Conservation (phyloP, 148 eudicot species). For the Agrostemma githago region DNA sequence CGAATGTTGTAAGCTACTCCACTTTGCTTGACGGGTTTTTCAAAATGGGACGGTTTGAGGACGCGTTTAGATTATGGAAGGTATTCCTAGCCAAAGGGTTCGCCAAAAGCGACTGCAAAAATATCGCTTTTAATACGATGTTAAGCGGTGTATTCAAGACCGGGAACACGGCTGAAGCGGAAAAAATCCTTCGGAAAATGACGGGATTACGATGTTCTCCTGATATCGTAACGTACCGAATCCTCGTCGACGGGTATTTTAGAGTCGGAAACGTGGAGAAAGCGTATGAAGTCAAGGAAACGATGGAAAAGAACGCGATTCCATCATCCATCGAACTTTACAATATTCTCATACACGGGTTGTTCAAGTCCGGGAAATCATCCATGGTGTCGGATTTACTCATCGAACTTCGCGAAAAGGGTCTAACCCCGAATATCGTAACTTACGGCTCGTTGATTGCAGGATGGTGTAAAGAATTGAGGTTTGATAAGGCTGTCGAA, state of each 20-base stretch:
- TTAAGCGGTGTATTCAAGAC: constrained; percentile 72
- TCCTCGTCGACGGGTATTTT: constrained; percentile 52
- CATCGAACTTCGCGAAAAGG: constrained; percentile 39
- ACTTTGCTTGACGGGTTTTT: constrained; percentile 64
- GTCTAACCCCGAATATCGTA: constrained; percentile 39
- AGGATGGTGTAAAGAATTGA: constrained; percentile 66
- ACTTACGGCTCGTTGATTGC: constrained; percentile 61
- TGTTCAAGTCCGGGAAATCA: constrained; percentile 39
- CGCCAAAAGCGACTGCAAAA: constrained; percentile 31
- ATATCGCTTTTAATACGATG: constrained; percentile 53
- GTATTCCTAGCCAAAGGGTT: constrained; percentile 47
- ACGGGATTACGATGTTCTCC: constrained; percentile 59
- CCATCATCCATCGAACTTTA: constrained; percentile 54
- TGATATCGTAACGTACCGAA: constrained; percentile 53
- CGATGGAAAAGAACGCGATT: constrained; percentile 42
- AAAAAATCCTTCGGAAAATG: constrained; percentile 54
- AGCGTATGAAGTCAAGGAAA: constrained; percentile 45
- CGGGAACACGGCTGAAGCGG: constrained; percentile 64
- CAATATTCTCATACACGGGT: constrained; percentile 57
- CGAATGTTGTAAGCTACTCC: constrained; percentile 61
- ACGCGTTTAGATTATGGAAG: constrained; percentile 60
- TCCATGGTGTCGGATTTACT: constrained; percentile 33
- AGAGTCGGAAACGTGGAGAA: constrained; percentile 45
- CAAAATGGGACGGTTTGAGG: constrained; percentile 41
- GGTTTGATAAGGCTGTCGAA: constrained; percentile 45